Base-by-base conservation (phyloP, 2,329 filamentous ascomycete species). In the Trichoderma arundinaceum region DNA sequence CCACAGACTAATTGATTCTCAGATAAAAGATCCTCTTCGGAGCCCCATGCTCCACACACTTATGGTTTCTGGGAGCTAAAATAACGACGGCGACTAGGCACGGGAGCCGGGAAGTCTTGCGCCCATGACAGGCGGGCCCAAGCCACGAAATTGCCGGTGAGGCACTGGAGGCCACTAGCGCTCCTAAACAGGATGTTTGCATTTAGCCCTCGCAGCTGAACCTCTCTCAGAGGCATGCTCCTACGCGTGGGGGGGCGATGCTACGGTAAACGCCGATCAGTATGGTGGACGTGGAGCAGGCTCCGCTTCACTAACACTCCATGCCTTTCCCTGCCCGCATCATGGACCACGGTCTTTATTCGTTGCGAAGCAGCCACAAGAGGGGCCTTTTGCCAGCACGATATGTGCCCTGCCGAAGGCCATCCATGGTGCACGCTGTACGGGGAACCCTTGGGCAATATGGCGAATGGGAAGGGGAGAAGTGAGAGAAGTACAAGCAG, bases 81-180 rank as follows among this genome's bases (percentile, higher is more conserved):
- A 51, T 38, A 32, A 39, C 13, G 57, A 48, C 22, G 44, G 44
- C 41, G 35, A 48, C 57, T 60, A 60, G 33, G 44, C 22, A 46
- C 57, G 46, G 57, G 33, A 60, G 22, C 17, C 44, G 28, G 43
- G 57, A 28, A 60, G 43, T 38, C 33, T 22, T 39, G 43, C 44
- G 17, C 33, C 57, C 33, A 41, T 56, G 17, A 41, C 52, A n/a
- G 35, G 52, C 52, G 54, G 38, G 43, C 35, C 13, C 59, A 53
- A 51, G 59, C 59, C 48, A 62, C 48, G 19, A 60, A 51, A 43
- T 53, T 62, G 59, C 48, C 46, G 38, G 59, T 52, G 35, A 61
- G 39, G 38, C 33, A 38, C 35, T 7, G 7, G 10, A 38, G 35
- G 35, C 51, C 39, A 62, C 59, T 35, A 33, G 59, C 22, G 58